These are phyloP conservation scores for Tulasnella sp. DNA, from an alignment of 768 basidiomycete genomes.

Conservation along the genomic window DNA sequence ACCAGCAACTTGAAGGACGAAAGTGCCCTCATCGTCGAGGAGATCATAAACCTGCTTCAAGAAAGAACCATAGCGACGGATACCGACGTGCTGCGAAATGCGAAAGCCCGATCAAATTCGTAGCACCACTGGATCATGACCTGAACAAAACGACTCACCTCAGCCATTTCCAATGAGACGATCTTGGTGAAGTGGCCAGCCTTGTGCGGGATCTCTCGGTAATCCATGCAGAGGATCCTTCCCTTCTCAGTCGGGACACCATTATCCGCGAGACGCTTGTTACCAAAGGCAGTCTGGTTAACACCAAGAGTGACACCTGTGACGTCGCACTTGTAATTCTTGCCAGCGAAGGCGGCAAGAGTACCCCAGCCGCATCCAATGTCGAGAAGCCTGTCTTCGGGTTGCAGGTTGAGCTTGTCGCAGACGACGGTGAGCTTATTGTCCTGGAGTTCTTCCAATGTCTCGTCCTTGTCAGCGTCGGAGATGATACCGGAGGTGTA, in stretches of 20 bases:
- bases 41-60: conserved; percentile 86
- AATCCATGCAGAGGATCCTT: conserved; percentile 86
- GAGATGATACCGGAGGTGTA: conserved; percentile 89
- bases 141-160: conserved; percentile 38
- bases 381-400: conserved; percentile 77
- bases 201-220: conserved; percentile 65
- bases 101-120: background rate
- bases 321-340: conserved; percentile 93
- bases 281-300: conserved; percentile 90
- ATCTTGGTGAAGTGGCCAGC: conserved; percentile 80
- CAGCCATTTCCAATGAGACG: conserved; percentile 95
- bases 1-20: conserved; percentile 97
- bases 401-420: conserved; percentile 81
- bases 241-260: conserved; percentile 64
- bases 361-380: conserved; percentile 95
- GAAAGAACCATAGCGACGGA: conserved; percentile 84
- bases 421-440: conserved; percentile 96
- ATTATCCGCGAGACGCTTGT: conserved; percentile 72
- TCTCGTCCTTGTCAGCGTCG: conserved; percentile 59
- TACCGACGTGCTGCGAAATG: conserved; percentile 69
- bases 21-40: conserved; percentile 85
- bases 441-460: conserved; percentile 91
- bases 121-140: background rate
- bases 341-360: conserved; percentile 84
- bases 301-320: conserved; percentile 89